Conservation (phyloP, 306 rosid genomes). For the Glycine soja region DNA sequence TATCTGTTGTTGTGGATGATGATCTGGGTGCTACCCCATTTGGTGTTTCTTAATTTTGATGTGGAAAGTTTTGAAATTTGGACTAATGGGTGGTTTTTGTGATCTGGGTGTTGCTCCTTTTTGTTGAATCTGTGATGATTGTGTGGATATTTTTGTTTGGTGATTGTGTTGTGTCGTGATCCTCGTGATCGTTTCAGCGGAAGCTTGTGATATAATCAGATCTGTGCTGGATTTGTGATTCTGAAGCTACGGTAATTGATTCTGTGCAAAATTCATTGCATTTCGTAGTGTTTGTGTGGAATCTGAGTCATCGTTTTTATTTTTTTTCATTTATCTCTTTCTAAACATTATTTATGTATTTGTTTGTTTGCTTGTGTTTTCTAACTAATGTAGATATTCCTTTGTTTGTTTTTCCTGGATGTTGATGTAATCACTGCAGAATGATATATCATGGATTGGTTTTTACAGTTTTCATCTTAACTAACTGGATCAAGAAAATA, state of each 20-base stretch:
- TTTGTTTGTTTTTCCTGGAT: conserved; percentile 8
- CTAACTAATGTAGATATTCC: too few species aligned
- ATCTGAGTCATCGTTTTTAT: not conserved
- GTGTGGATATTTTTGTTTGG: not conserved
- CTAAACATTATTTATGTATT: not conserved
- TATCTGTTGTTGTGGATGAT: too few species aligned
- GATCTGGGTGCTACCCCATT: conserved; percentile 28
- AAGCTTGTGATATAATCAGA: conserved; percentile 46
- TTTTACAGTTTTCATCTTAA: not conserved
- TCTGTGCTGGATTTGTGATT: conserved; percentile 40
- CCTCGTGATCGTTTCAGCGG: conserved; percentile 38
- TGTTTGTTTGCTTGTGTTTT: conserved; percentile 17
- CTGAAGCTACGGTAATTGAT: conserved; percentile 29
- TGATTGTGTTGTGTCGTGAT: conserved; percentile 43
- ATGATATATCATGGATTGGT: not conserved
- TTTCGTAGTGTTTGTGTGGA: conserved; percentile 30
- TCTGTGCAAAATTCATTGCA: conserved; percentile 37
- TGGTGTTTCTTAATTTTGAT: not conserved
- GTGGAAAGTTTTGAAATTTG: conserved; percentile 36
- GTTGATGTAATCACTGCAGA: not conserved
- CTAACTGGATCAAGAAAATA: conserved; percentile 4
- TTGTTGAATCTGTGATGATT: conserved; percentile 58
- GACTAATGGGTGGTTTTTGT: conserved; percentile 26
- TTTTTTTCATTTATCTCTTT: not conserved
- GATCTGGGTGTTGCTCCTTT: conserved; percentile 50